Percentiles rank a stretch among this genome's conserved stretches.
phyloP scores from a whole-genome alignment of 2,329 filamentous ascomycete genomes.

The Verticillium dahliae region DNA sequence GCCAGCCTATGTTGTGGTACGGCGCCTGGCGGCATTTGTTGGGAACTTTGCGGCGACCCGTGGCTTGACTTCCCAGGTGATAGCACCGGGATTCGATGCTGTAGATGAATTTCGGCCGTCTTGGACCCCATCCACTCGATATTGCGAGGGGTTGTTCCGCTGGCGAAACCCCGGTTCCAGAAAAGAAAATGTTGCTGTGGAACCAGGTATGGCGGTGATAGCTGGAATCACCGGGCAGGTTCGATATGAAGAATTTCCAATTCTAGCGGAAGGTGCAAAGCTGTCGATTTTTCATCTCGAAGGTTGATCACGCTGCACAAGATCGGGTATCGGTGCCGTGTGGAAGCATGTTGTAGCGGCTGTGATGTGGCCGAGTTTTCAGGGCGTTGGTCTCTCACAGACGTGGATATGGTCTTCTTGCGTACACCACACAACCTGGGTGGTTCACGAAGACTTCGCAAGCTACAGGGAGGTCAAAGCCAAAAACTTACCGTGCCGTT shows the following conservation, averaged over 20 bases:
- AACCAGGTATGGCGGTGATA: neutral
- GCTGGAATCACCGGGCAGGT: no score
- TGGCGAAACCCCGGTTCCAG: neutral
- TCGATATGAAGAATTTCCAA: no score
- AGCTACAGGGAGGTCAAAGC: no score
- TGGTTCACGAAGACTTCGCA: no score
- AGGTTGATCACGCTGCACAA: neutral
- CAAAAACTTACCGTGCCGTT: no score
- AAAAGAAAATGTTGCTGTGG: neutral
- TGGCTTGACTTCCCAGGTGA: neutral
- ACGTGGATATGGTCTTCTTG: neutral
- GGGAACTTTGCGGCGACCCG: neutral
- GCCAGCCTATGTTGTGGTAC: neutral
- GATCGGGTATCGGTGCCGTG: neutral
- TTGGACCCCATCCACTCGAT: neutral
- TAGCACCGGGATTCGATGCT: neutral
- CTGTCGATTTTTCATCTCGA: neutral
- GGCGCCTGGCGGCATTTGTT: neutral
- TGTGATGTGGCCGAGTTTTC: neutral
- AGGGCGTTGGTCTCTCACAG: neutral
- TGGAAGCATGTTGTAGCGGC: neutral
- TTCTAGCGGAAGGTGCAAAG: no score
- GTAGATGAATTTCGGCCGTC: neutral
- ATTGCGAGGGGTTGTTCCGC: neutral
- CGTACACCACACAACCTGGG: no score